phyloP scores from a whole-genome alignment of 192 early-diverging fungal species.

The Gonapodya prolifera region DNA sequence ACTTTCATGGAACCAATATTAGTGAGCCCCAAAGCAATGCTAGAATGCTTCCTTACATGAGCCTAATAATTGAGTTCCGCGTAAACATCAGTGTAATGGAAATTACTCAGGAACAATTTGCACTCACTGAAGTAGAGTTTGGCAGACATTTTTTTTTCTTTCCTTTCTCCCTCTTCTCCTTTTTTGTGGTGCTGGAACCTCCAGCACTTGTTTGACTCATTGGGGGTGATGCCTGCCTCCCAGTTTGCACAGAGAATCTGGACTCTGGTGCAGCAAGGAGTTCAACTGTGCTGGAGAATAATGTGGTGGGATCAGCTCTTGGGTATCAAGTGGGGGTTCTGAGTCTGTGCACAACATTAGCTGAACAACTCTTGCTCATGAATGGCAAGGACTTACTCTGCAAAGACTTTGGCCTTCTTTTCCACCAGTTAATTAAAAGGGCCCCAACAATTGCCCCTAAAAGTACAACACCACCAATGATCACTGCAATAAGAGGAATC shows the following conservation, averaged over 20 bases:
- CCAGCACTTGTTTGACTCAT: not conserved
- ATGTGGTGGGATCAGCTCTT: not conserved
- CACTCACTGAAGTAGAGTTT: too few species aligned
- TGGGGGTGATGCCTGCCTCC: not conserved
- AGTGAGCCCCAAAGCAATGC: too few species aligned
- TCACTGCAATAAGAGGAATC: not conserved
- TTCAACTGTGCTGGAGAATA: not conserved
- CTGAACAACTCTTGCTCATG: not conserved
- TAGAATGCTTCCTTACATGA: too few species aligned
- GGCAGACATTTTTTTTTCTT: too few species aligned
- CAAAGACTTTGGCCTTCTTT: not conserved
- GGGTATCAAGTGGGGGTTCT: not conserved
- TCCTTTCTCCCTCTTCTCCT: too few species aligned
- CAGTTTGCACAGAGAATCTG: not conserved
- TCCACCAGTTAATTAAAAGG: not conserved
- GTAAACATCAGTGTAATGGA: too few species aligned
- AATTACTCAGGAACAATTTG: too few species aligned
- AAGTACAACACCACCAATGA: not conserved
- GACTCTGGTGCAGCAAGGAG: not conserved
- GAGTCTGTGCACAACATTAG: not conserved
- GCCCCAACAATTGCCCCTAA: not conserved
- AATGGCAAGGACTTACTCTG: not conserved
- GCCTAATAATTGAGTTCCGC: too few species aligned
- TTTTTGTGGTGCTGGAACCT: not conserved
- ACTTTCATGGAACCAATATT: too few species aligned